Percentiles rank a stretch among this genome's conserved stretches.
Conservation (phyloP, 108 stramenopile genomes). For the Cylindrotheca closterium region DNA sequence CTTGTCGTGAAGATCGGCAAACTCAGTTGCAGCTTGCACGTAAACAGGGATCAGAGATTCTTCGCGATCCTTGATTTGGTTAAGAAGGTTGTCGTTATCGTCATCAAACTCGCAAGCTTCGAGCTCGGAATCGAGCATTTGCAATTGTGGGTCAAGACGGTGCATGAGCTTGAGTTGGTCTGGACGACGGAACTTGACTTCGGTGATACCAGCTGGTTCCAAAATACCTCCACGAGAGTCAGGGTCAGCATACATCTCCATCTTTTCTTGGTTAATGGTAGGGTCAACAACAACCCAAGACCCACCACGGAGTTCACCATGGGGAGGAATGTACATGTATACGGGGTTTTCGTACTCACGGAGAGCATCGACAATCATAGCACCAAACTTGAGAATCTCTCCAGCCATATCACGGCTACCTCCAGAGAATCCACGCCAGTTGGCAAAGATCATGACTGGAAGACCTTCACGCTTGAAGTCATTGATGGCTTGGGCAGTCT, state of each 20-base stretch:
- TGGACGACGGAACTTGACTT: slow-evolving; percentile 95
- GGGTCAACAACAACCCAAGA: slow-evolving; percentile 99
- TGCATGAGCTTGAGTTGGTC: slow-evolving; percentile 89
- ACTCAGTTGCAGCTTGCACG: slow-evolving; percentile 95
- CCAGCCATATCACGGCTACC: slow-evolving; percentile 98
- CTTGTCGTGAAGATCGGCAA: slow-evolving; percentile 97
- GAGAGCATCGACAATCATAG: slow-evolving; percentile 98
- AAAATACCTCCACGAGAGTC: slow-evolving; percentile 97
- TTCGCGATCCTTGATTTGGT: slow-evolving; percentile 91
- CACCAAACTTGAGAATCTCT: slow-evolving; percentile 97
- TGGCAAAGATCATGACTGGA: slow-evolving; percentile 98
- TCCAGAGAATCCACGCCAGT: slow-evolving; percentile 98
- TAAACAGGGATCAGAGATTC: slow-evolving; percentile 91
- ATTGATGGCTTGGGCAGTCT: slow-evolving; percentile 95
- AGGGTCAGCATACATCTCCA: slow-evolving; percentile 98
- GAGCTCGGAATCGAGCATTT: slow-evolving; percentile 86
- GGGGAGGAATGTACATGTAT: slow-evolving; percentile 97
- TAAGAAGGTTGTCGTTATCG: slow-evolving; percentile 66
- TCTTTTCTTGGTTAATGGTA: slow-evolving; percentile 96
- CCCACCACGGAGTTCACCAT: slow-evolving; percentile 97
- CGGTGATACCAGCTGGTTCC: slow-evolving; percentile 97
- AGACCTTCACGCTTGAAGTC: slow-evolving; percentile 98
- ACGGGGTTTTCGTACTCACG: slow-evolving; percentile 95
- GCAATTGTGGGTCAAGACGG: slow-evolving; percentile 82
- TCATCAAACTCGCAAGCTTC: slow-evolving; percentile 73